Conservation (phyloP, 805 yeast species). For the Priceomyces castillae region DNA sequence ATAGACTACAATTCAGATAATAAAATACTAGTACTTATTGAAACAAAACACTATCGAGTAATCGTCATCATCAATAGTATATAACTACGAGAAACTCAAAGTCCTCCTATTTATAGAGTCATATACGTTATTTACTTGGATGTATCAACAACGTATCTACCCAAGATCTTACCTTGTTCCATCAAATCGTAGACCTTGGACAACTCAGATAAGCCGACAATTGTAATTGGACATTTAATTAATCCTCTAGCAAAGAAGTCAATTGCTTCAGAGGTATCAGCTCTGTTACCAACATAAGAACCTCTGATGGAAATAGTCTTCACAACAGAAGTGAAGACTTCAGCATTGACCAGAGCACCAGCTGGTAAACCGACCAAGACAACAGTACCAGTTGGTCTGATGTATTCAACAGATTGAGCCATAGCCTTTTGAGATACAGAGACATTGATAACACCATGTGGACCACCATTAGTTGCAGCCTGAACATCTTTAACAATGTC, state of each 20-base stretch:
- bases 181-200: conserved; percentile 68
- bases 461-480: conserved; percentile 66
- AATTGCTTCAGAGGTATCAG: conserved; percentile 78
- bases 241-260: conserved; percentile 72
- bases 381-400: conserved; percentile 33
- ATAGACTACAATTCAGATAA: too few species aligned
- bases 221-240: conserved; percentile 68
- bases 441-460: conserved; percentile 73
- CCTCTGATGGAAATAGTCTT: conserved; percentile 72
- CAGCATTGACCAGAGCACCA: conserved; percentile 66
- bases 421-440: conserved; percentile 72
- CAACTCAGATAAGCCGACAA: conserved; percentile 73
- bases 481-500: conserved; percentile 55
- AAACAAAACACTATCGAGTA: too few species aligned
- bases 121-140: conserved; percentile 45
- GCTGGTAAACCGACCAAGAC: conserved; percentile 72
- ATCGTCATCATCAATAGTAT: too few species aligned
- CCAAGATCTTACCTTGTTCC: conserved; percentile 82
- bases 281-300: conserved; percentile 87
- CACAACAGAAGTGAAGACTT: conserved; percentile 71
- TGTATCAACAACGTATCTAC: conserved; percentile 86
- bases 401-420: conserved; percentile 52
- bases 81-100: too few species aligned
- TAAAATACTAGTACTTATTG: too few species aligned
- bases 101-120: too few species aligned